Evolutionary conservation across 495 filamentous ascomycete genomes (phyloP).

Genomic region (Xylaria curta): DNA sequence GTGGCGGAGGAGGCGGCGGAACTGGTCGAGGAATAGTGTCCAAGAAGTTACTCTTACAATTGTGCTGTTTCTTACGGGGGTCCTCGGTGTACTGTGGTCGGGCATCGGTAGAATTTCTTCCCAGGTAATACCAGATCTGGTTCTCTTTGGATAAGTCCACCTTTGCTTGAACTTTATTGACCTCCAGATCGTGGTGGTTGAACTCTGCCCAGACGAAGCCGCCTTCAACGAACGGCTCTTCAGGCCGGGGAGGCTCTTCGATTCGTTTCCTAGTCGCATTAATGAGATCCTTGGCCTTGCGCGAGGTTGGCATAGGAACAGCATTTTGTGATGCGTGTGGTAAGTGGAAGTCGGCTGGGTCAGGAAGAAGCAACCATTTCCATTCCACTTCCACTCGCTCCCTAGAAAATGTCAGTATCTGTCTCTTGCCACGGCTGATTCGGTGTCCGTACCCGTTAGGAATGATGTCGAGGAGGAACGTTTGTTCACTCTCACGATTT

Average conservation of each 20-base stretch:
- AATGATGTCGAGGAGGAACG: constrained; percentile 79
- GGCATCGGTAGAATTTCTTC: constrained; percentile 85
- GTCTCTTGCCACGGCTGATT: constrained; percentile 14
- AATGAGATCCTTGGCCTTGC: constrained; percentile 61
- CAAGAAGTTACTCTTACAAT: constrained; percentile 66
- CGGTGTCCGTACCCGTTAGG: constrained; percentile 76
- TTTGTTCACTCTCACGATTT: constrained; percentile 78
- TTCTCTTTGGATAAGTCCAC: constrained; percentile 72
- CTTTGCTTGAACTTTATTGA: constrained; percentile 52
- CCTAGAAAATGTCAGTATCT: constrained; percentile 35
- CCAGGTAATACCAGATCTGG: constrained; percentile 90
- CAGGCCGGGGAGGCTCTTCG: constrained; percentile 68
- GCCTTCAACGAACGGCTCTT: constrained; percentile 71
- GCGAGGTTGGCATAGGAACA: constrained; percentile 60
- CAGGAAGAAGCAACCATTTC: constrained; percentile 75
- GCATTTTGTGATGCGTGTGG: constrained; percentile 67
- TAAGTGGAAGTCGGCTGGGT: constrained; percentile 67
- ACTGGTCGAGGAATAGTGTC: constrained; percentile 64
- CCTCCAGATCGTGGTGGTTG: constrained; percentile 58
- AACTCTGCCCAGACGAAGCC: constrained; percentile 84
- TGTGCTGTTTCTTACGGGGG: constrained; percentile 61
- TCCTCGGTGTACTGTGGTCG: constrained; percentile 92
- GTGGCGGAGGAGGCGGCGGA: constrained; percentile 36
- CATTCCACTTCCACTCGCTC: constrained; percentile 75
- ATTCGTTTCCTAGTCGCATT: constrained; percentile 61